A percentile compares a stretch with the other conserved stretches of the same genome.
phyloP scores from a whole-genome alignment of 805 yeast species.

The Yarrowia divulgata region DNA sequence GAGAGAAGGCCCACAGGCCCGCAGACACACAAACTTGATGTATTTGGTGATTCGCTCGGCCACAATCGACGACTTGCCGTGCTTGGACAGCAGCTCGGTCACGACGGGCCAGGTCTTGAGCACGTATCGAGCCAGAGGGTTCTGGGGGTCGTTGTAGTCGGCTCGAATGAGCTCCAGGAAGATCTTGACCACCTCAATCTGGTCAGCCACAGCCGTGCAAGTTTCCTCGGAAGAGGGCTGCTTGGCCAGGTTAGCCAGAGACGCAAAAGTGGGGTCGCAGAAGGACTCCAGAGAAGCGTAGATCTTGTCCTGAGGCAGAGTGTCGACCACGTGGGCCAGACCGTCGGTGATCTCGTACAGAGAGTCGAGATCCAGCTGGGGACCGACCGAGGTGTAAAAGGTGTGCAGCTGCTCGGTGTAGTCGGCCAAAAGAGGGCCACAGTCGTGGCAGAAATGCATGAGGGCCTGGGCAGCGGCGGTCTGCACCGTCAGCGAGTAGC shows the following conservation, averaged over 20 bases:
- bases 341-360: conserved; percentile 87
- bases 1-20: conserved; percentile 64
- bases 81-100: conserved; percentile 57
- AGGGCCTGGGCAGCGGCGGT: conserved; percentile 92
- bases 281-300: conserved; percentile 66
- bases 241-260: conserved; percentile 43
- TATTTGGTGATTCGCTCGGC: conserved; percentile 79
- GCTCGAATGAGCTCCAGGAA: conserved; percentile 66
- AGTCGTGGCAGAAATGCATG: conserved; percentile 94
- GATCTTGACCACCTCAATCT: conserved; percentile 70
- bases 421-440: conserved; percentile 67
- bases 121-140: conserved; percentile 61
- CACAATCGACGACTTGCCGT: conserved; percentile 66
- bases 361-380: conserved; percentile 68
- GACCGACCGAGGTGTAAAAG: conserved; percentile 67
- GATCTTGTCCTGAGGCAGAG: conserved; percentile 60
- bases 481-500: conserved; percentile 57
- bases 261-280: conserved; percentile 66
- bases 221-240: conserved; percentile 51
- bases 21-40: conserved; percentile 64
- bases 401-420: conserved; percentile 77
- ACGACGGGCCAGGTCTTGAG: conserved; percentile 69
- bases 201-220: conserved; percentile 66
- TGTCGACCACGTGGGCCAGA: conserved; percentile 77
- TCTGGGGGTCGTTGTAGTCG: conserved; percentile 47